phyloP scores from a whole-genome alignment of 2,329 filamentous ascomycete species.

The Fusarium sp. region DNA sequence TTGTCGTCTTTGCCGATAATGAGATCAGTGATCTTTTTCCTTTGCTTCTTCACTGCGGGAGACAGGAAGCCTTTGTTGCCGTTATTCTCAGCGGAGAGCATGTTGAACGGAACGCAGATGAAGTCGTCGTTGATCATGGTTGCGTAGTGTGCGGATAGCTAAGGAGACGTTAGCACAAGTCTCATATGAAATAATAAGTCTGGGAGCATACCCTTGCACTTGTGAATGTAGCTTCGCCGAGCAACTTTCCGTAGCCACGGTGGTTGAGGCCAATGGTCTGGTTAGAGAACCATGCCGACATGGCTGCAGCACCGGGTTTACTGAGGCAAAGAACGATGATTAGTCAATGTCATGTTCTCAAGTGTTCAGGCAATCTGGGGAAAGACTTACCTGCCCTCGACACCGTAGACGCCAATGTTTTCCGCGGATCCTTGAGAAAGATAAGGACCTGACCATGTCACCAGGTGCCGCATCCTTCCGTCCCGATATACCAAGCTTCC shows the following conservation, averaged over 20 bases:
- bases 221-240: constrained; percentile 62
- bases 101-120: constrained; percentile 61
- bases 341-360: too few species aligned
- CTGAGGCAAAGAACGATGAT: too few species aligned
- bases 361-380: too few species aligned
- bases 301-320: constrained; percentile 63
- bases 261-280: constrained; percentile 59
- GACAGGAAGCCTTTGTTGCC: constrained; percentile 36
- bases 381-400: constrained; percentile 62
- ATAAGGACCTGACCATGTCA: constrained; percentile 62
- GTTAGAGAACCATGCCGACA: constrained; percentile 63
- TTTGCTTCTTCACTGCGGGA: constrained; percentile 54
- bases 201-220: constrained; percentile 55
- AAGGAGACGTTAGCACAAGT: too few species aligned
- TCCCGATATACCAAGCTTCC: constrained; percentile 62
- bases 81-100: constrained; percentile 55
- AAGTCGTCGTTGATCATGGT: constrained; percentile 57
- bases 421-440: constrained; percentile 57
- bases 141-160: constrained; percentile 61
- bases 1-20: constrained; percentile 58
- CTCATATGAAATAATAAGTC: too few species aligned
- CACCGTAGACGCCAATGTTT: constrained; percentile 61
- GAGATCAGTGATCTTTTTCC: constrained; percentile 56
- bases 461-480: constrained; percentile 59
- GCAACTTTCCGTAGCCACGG: constrained; percentile 59